These are phyloP conservation scores for Rhizophagus clarus DNA, from an alignment of 192 early-diverging fungal genomes.

Conservation along the genomic window DNA sequence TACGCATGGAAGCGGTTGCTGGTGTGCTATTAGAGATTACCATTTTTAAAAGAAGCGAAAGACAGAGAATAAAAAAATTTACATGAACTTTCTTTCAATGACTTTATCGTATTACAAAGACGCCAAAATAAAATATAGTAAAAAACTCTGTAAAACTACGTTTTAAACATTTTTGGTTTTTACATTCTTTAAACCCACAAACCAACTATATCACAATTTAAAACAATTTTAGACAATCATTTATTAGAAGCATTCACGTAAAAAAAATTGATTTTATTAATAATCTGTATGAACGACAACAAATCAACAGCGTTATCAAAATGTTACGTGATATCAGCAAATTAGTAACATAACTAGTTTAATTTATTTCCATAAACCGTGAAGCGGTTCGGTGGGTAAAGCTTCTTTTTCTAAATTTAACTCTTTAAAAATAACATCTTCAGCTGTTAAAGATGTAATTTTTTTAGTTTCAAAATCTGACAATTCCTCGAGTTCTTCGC, in stretches of 20 bases:
- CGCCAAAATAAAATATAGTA: no score
- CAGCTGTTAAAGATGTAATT: conserved; percentile 29
- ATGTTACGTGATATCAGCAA: neutral
- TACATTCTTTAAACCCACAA: no score
- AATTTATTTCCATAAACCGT: conserved; percentile 40
- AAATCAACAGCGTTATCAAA: neutral
- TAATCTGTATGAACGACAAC: no score
- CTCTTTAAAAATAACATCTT: conserved; percentile 42
- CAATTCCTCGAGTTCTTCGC: conserved; percentile 35
- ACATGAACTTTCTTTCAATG: no score
- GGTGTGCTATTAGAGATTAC: neutral
- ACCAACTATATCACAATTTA: no score
- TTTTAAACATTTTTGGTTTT: no score
- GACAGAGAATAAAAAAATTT: neutral
- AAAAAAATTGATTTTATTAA: no score
- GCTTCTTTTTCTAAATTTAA: conserved; percentile 31
- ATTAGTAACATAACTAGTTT: neutral
- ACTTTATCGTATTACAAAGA: no score
- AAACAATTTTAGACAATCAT: no score
- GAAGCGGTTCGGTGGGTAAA: conserved; percentile 35
- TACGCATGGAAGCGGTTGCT: neutral
- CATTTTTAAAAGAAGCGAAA: neutral
- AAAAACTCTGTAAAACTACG: no score
- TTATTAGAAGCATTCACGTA: no score
- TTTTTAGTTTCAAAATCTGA: conserved; percentile 41